Evolutionary conservation across 2,329 filamentous ascomycete species (phyloP), one percentile per base, ranked within the genome.

Genomic region (Fusarium nisikadoi): DNA sequence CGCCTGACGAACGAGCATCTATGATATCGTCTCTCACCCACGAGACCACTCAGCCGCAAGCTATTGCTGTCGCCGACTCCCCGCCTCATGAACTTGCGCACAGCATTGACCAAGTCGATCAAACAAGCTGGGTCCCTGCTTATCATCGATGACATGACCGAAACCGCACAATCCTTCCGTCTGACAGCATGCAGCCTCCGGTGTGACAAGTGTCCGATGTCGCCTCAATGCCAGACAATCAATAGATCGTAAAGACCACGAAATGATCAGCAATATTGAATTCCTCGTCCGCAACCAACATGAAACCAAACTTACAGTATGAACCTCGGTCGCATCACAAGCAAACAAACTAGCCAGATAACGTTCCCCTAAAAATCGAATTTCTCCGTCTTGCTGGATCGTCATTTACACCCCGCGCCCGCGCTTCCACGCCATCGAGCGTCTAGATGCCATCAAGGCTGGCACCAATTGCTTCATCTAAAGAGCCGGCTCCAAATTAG

Each of bases 371-470:
- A 64, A 45, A 62, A 46, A 23, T 29, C 27, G 59, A 62, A 39
- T 64, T 74, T 65, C 57, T 50, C 60, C 54, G 53, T 71, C 38
- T 62, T 62, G 57, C 59, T 52, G 49, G 64, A 68, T 75, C 67
- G 70, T 65, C 68, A 56, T 66, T 71, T 50, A 59, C 58, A 59
- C 50, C 43, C 38, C 45, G 59, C 36, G 54, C 49, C 59, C 54
- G 65, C 65, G 53, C 47, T 50, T 50, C 62, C 42, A 63, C 74
- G 54, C 62, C 65, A 50, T 69, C 68, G 62, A 59, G 53, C 58
- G 47, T 75, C 66, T 71, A 62, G 68, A 71, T 68, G 74, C 41
- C 67, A 61, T 72, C 69, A 59, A 64, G 38, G 57, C 67, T 58
- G 47, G 52, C 63, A 39, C 68, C 56, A 57, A 65, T 68, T 60